Base-by-base conservation (phyloP, 2,329 filamentous ascomycete species). In the Aspergillus jensenii region DNA sequence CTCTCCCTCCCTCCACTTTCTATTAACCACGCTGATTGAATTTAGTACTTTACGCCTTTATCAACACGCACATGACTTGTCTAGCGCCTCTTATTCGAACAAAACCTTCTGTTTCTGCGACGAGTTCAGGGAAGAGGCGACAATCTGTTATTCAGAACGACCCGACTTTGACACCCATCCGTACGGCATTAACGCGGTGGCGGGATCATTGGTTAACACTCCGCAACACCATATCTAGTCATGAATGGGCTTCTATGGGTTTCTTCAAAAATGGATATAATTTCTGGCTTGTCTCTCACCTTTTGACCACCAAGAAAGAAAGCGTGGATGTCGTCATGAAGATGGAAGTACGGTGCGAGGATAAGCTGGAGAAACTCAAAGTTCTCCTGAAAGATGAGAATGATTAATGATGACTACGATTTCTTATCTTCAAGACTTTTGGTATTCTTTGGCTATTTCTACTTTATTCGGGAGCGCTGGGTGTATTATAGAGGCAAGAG, bases 271-370 rank as follows among this genome's bases (percentile, higher is more conserved):
- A 76, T 43, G 72, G 69, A 0, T 77, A 76, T 55, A 74, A 76
- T 15, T 77, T 76, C 62, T 78, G 75, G 75, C 70, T 77, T 21
- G 74, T 78, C 12, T 74, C 74, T 4, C 73, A 76, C 47, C 62
- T 77, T 4, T 70, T 78, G 14, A 71, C 77, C 58, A 77, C 72
- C 19, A 75, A 75, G 39, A 76, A 76, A 46, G 71, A 76, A 54
- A 73, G 73, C 8, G 69, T 77, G n/a, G 75, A 78, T 53, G 73
- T 78, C 14, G 70, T 77, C 9, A 76, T 77, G 69, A 67, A 67
- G 46, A 77, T 76, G 74, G 76, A 77, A 48, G 73, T 78, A n/a
- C 74, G 74, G 52, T 78, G 76, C 37, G 75, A 77, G 50, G 76
- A 78, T 62, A 77, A 77, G 54, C 58, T 78, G 40, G 68, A 74